Evolutionary conservation across 2,329 filamentous ascomycete genomes (phyloP).

Genomic region (Arthrobotrys iridis): DNA sequence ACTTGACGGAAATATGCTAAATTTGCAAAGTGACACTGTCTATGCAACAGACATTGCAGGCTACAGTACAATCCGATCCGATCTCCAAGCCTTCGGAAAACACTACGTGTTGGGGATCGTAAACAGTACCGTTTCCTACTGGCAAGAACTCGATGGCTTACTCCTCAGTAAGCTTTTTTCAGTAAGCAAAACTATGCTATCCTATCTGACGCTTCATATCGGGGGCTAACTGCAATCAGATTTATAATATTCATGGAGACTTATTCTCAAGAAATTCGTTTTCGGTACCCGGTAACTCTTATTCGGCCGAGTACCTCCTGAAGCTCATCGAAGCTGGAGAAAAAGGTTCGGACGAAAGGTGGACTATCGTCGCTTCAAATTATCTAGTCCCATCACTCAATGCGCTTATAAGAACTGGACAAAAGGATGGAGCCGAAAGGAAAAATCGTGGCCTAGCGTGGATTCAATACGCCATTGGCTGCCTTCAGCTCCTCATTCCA

Average conservation of each 20-base stretch:
- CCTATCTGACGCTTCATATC: neutral
- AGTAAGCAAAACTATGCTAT: conserved; percentile 3
- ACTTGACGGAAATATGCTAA: neutral
- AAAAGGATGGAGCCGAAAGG: conserved; percentile 48
- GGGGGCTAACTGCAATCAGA: conserved; percentile 7
- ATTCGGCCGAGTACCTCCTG: conserved; percentile 14
- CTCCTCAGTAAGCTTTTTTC: conserved; percentile 22
- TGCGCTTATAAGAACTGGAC: conserved; percentile 59
- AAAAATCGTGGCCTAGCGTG: conserved; percentile 70
- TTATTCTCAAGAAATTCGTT: neutral
- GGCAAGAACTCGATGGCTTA: conserved; percentile 18
- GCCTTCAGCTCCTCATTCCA: conserved; percentile 83
- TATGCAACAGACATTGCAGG: conserved; percentile 30
- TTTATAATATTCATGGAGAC: conserved; percentile 23
- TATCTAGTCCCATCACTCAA: conserved; percentile 61
- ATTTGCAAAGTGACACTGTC: conserved; percentile 21
- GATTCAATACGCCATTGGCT: conserved; percentile 77
- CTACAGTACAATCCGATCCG: conserved; percentile 34
- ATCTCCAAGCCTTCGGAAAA: conserved; percentile 19
- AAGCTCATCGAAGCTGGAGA: neutral
- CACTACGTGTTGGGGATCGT: conserved; percentile 24
- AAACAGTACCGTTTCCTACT: conserved; percentile 1
- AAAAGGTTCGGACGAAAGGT: conserved; percentile 31
- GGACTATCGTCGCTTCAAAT: conserved; percentile 51
- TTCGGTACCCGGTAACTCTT: neutral